Base-by-base conservation (phyloP, 495 filamentous ascomycete species). In the Penicillium fimorum region DNA sequence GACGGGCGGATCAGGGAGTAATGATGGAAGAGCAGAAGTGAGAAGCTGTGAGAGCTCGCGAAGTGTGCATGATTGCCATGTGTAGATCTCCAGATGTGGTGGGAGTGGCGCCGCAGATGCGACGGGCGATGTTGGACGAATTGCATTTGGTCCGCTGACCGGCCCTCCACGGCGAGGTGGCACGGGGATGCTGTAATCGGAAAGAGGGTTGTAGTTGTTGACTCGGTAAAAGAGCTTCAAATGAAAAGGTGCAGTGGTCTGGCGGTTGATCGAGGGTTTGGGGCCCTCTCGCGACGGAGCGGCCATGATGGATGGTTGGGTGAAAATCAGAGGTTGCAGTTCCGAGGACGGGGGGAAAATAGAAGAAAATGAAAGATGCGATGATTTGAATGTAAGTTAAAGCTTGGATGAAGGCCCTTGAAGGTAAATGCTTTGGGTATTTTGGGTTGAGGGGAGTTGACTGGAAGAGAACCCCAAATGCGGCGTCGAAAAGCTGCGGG, bases 221-320 rank as follows among this genome's bases (percentile, higher is more conserved):
- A 75, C 79, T 55, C 85, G 82, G 75, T 95, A 95, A 78, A 93
- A 96, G 62, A 97, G 83, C 69, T 89, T 93, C 15, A 98, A 79
- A 65, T 92, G 84, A 77, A 97, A 96, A 38, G 94, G 94, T 2
- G 88, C 84, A 32, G 87, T 91, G 40, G 83, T 78, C 74, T 91
- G 84, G 67, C 91, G 84, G 73, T 91, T 83, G 57, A 76, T 72
- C 35, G 62, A 50, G 40, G 66, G 54, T 52, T 66, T 71, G 47
- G 65, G 50, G 54, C 60, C 61, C 43, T 69, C 62, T 53, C 64
- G 63, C 38, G 61, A 59, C 27, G 69, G 50, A 46, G 63, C 59
- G 18, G 67, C 58, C 69, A 74, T 74, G 44, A 38, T 29, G 35
- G 22, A 47, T 56, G 49, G 40, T 22, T 46, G 51, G 45, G 45